phyloP scores from a whole-genome alignment of 2,329 filamentous ascomycete genomes.

The Xylariales sp. region DNA sequence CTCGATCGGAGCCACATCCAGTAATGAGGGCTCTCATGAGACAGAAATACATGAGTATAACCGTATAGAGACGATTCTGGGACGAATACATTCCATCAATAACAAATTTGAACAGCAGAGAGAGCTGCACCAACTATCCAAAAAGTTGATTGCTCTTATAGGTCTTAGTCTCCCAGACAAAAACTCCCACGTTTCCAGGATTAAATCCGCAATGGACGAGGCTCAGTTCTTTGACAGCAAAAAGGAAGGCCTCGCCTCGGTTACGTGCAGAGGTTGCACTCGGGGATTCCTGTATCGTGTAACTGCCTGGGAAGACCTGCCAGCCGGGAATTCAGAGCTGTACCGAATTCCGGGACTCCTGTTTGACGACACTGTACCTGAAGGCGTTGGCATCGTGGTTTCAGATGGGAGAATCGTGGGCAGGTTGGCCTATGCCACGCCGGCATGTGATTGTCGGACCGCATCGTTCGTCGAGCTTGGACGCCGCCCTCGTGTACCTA shows the following conservation, averaged over 20 bases:
- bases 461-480: not conserved
- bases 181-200: not conserved
- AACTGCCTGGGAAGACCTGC: not conserved
- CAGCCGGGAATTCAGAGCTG: not conserved
- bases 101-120: not conserved
- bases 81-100: not conserved
- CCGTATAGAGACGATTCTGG: not conserved
- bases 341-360: not conserved
- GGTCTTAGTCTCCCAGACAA: not conserved
- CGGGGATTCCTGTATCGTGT: not conserved
- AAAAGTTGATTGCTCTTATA: not conserved
- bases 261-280: not conserved
- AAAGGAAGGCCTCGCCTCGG: not conserved
- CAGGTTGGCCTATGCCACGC: not conserved
- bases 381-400: not conserved
- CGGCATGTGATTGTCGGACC: not conserved
- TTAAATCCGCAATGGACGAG: not conserved
- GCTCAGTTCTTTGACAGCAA: not conserved
- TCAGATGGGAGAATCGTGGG: not conserved
- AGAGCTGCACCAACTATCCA: not conserved
- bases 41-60: not conserved
- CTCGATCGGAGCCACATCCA: not conserved
- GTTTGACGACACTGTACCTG: not conserved
- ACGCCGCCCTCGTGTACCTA: too few relatives aligned
- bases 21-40: not conserved